Evolutionary conservation across 2,329 filamentous ascomycete genomes (phyloP).

Genomic region (Ustilaginoidea virens): DNA sequence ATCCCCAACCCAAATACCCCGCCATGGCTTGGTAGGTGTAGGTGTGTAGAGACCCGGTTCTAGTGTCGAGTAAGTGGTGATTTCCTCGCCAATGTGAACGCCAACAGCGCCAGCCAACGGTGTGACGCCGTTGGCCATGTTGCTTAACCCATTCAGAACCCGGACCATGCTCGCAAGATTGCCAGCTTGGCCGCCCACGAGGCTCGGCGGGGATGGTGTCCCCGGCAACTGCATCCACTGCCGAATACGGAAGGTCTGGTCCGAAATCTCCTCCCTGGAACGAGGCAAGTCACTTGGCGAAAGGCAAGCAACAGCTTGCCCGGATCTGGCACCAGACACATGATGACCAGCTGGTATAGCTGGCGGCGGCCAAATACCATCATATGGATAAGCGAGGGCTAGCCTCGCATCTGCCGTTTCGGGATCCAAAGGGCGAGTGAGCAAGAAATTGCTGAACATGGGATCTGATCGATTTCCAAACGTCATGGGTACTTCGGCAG

Average conservation of each 20-base stretch:
- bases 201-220: constrained; percentile 11
- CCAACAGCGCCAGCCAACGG: constrained; percentile 14
- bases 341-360: constrained; percentile 49
- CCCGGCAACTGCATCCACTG: constrained; percentile 57
- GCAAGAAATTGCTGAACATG: constrained; percentile 52
- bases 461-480: constrained; percentile 28
- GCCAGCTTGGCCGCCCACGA: constrained; percentile 13
- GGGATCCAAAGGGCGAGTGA: constrained; percentile 36
- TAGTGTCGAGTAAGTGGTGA: constrained; percentile 55
- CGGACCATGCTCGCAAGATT: constrained; percentile 10
- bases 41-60: constrained; percentile 65
- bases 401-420: constrained; percentile 18
- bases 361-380: constrained; percentile 60
- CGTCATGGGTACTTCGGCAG: constrained; percentile 36
- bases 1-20: constrained; percentile 86
- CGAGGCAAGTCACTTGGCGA: constrained; percentile 25
- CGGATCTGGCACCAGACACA: constrained; percentile 20
- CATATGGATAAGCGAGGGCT: constrained; percentile 24
- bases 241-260: constrained; percentile 57
- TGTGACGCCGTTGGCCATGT: background rate
- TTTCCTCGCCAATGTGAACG: constrained; percentile 35
- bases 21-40: constrained; percentile 63
- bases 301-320: constrained; percentile 11
- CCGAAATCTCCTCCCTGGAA: constrained; percentile 43
- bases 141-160: constrained; percentile 4